These are phyloP conservation scores for Trichoderma endophyticum DNA, from an alignment of 2,329 filamentous ascomycete species.

Conservation along the genomic window DNA sequence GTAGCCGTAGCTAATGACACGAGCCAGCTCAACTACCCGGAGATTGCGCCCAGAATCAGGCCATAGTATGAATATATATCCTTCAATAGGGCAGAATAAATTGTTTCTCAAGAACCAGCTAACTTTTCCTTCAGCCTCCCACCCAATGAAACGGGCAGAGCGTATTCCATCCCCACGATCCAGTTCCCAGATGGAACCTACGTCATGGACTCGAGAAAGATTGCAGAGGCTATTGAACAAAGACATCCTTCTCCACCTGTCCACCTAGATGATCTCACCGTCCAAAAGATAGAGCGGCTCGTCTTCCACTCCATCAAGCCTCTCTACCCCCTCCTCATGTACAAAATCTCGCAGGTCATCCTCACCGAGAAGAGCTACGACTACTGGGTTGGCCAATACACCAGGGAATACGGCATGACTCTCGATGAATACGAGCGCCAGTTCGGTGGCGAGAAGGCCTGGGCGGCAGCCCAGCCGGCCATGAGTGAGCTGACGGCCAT, in stretches of 20 bases:
- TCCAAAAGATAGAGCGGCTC: constrained; percentile 42
- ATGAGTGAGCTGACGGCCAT: constrained; percentile 40
- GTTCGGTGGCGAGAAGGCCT: constrained; percentile 49
- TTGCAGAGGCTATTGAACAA: constrained; percentile 57
- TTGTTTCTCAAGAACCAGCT: neutral
- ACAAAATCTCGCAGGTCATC: constrained; percentile 47
- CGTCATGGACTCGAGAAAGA: constrained; percentile 62
- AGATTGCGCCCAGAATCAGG: constrained; percentile 56
- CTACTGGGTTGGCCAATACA: constrained; percentile 57
- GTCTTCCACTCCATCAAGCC: constrained; percentile 32
- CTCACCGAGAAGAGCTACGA: constrained; percentile 49
- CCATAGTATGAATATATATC: constrained; percentile 42
- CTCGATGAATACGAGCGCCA: constrained; percentile 48
- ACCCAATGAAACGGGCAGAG: constrained; percentile 9
- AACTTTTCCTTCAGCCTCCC: constrained; percentile 2
- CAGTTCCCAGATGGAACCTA: constrained; percentile 54
- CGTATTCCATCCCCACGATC: constrained; percentile 46
- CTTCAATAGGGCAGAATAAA: neutral
- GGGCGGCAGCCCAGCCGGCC: constrained; percentile 40
- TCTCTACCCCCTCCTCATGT: constrained; percentile 43
- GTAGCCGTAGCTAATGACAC: neutral
- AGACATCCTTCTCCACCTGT: constrained; percentile 56
- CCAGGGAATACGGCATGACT: constrained; percentile 47
- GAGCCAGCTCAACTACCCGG: constrained; percentile 58
- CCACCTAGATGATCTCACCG: constrained; percentile 52